Evolutionary conservation across 371 early-diverging fungal genomes (phyloP).

Genomic region (Rhizopus stolonifer): DNA sequence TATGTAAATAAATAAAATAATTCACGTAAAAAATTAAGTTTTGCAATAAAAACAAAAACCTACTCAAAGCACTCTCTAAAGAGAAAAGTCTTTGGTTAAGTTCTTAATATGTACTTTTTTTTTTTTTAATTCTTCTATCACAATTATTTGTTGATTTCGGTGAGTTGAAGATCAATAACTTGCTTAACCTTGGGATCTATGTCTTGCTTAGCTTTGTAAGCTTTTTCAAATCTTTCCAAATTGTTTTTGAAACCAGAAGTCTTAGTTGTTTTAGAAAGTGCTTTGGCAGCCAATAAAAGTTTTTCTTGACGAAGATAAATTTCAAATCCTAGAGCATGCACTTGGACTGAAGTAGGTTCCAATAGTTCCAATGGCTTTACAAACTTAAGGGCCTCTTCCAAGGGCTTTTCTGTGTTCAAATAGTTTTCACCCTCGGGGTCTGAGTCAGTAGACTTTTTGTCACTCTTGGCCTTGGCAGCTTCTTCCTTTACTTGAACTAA

Average conservation of each 20-base stretch:
- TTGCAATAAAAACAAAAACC: too few relatives aligned
- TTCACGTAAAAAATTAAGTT: too few relatives aligned
- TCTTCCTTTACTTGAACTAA: slow-evolving; percentile 32
- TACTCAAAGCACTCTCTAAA: too few relatives aligned
- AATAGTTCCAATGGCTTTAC: slow-evolving; percentile 68
- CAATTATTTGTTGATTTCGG: slow-evolving; percentile 11
- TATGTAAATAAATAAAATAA: too few relatives aligned
- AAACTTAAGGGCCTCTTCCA: slow-evolving; percentile 77
- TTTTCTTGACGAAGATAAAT: slow-evolving; percentile 81
- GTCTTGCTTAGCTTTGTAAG: slow-evolving; percentile 28
- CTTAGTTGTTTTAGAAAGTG: slow-evolving; percentile 58
- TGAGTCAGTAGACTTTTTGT: slow-evolving; percentile 54
- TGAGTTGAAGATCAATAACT: slow-evolving; percentile 24
- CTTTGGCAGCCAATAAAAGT: slow-evolving; percentile 70
- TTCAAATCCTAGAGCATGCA: slow-evolving; percentile 71
- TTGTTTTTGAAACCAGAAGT: slow-evolving; percentile 53
- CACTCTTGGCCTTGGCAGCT: slow-evolving; percentile 45
- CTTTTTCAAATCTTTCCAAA: slow-evolving; percentile 55
- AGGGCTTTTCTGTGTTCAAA: slow-evolving; percentile 60
- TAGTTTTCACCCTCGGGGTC: slow-evolving; percentile 72
- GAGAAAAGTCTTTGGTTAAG: too few relatives aligned
- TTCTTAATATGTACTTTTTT: neutral
- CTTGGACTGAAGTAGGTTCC: slow-evolving; percentile 55
- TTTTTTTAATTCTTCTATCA: neutral
- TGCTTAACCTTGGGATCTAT: slow-evolving; percentile 26